phyloP scores from a whole-genome alignment of 306 rosid genomes.

The Phaseolus lunatus region DNA sequence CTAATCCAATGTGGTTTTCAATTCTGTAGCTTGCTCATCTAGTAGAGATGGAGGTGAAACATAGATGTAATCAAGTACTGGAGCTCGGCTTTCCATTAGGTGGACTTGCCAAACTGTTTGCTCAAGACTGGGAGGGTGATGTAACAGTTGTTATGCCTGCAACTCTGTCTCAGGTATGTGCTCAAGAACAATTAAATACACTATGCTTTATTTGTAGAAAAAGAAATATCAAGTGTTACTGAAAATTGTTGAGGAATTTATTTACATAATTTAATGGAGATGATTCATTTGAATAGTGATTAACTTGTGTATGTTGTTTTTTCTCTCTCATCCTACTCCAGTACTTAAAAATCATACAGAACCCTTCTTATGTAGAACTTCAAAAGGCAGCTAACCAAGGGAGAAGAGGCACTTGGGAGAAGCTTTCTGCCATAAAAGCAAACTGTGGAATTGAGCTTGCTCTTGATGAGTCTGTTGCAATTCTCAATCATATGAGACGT shows the following conservation, averaged over 20 bases:
- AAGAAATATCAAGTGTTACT: constrained; percentile 14
- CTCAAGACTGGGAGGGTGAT: constrained; percentile 99
- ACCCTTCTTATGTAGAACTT: constrained; percentile 86
- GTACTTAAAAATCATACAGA: constrained; percentile 93
- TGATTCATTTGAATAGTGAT: constrained; percentile 15
- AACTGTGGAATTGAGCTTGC: constrained; percentile 93
- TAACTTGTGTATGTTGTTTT: constrained; percentile 40
- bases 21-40: constrained; percentile 92
- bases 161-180: constrained; percentile 82
- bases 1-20: constrained; percentile 36
- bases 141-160: constrained; percentile 99
- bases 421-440: constrained; percentile 94
- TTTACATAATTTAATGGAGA: constrained; percentile 12
- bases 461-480: constrained; percentile 86
- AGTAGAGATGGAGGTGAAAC: constrained; percentile 97
- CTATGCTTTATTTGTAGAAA: too few species aligned
- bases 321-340: constrained; percentile 43
- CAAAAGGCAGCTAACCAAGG: constrained; percentile 98
- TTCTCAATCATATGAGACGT: constrained; percentile 93
- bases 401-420: constrained; percentile 98
- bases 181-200: constrained; percentile 22
- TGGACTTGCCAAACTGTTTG: constrained; percentile 89
- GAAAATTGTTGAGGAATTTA: constrained; percentile 12
- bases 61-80: constrained; percentile 86
- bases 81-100: constrained; percentile 94